Percentiles rank a stretch among this genome's conserved stretches.
phyloP scores from a whole-genome alignment of 768 basidiomycete genomes.

The Hydnomerulius pinastri region DNA sequence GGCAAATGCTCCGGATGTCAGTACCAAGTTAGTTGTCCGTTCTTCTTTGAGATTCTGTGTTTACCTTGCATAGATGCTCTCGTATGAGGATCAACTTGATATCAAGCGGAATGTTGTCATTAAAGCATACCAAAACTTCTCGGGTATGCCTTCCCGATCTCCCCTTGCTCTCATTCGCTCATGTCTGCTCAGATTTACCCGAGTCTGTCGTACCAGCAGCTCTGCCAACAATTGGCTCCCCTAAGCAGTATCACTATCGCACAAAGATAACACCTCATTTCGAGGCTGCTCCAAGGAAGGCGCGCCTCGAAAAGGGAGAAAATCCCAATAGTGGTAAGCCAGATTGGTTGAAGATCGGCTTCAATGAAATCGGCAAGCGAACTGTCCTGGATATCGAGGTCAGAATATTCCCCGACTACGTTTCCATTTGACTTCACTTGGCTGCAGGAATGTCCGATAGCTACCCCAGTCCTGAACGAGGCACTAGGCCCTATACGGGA shows the following conservation, averaged over 20 bases:
- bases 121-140: slow-evolving; percentile 82
- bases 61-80: slow-evolving; percentile 63
- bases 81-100: slow-evolving; percentile 83
- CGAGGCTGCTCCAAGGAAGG: slow-evolving; percentile 63
- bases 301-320: slow-evolving; percentile 12
- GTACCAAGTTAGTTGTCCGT: slow-evolving; percentile 64
- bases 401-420: background rate
- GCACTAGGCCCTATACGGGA: slow-evolving; percentile 62
- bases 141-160: slow-evolving; percentile 26
- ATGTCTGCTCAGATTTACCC: slow-evolving; percentile 44
- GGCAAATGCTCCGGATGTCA: slow-evolving; percentile 91
- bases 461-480: slow-evolving; percentile 76
- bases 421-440: background rate
- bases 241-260: slow-evolving; percentile 87
- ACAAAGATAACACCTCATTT: slow-evolving; percentile 99
- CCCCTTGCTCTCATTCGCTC: slow-evolving; percentile 28
- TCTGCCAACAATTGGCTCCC: slow-evolving; percentile 78
- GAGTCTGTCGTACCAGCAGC: slow-evolving; percentile 61
- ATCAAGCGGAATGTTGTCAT: slow-evolving; percentile 85
- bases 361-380: slow-evolving; percentile 76
- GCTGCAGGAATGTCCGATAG: slow-evolving; percentile 85
- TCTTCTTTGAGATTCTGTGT: background rate
- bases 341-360: slow-evolving; percentile 84
- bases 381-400: slow-evolving; percentile 92
- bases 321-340: slow-evolving; percentile 37